phyloP scores from a whole-genome alignment of 306 rosid species.

The Coriaria nepalensis region DNA sequence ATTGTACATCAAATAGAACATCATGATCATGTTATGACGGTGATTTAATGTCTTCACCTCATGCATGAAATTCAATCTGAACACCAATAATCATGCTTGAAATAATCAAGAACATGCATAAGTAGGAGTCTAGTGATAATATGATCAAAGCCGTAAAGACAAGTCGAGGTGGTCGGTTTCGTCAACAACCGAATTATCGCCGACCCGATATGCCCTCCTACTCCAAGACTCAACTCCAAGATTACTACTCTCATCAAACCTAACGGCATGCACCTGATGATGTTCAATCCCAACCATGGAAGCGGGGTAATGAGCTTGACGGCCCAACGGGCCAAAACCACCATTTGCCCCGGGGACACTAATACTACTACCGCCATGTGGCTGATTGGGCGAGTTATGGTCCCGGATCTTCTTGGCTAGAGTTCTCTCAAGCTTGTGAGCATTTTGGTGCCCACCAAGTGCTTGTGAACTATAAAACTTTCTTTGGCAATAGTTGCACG shows the following conservation, averaged over 20 bases:
- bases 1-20: too few relatives aligned
- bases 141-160: conserved; percentile 52
- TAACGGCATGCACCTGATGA: too few relatives aligned
- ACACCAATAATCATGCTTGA: too few relatives aligned
- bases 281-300: too few relatives aligned
- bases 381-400: conserved; percentile 21
- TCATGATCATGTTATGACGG: too few relatives aligned
- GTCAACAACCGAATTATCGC: conserved; percentile 28
- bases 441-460: conserved; percentile 83
- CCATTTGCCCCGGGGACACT: not conserved
- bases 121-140: too few relatives aligned
- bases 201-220: conserved; percentile 17
- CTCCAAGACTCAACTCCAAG: not conserved
- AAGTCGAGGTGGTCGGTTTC: conserved; percentile 58
- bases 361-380: conserved; percentile 7
- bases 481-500: conserved; percentile 81
- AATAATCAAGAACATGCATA: too few relatives aligned
- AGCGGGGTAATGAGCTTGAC: too few relatives aligned
- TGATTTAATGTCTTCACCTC: too few relatives aligned
- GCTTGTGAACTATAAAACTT: conserved; percentile 82
- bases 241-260: too few relatives aligned
- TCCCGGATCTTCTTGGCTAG: conserved; percentile 73
- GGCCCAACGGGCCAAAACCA: conserved; percentile 14
- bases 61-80: too few relatives aligned
- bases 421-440: conserved; percentile 76